A percentile compares a stretch with the other conserved stretches of the same genome.
Conservation (phyloP, 2,329 filamentous ascomycete species). For the Cyphellophora europaea region DNA sequence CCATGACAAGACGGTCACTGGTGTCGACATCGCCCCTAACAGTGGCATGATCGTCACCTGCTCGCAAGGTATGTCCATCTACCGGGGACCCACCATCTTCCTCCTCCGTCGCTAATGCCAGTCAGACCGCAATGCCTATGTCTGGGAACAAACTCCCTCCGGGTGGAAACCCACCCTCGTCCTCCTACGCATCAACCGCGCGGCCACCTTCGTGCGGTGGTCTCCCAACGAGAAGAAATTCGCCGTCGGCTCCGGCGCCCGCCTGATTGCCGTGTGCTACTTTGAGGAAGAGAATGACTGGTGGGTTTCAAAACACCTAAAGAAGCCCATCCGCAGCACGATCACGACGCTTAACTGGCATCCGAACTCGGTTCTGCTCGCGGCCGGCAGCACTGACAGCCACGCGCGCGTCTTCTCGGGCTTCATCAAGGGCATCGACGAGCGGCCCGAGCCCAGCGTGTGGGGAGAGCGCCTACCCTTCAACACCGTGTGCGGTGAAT, state of each 20-base stretch:
- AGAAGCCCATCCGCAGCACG: constrained; percentile 97
- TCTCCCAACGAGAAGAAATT: constrained; percentile 96
- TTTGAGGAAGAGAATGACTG: constrained; percentile 99
- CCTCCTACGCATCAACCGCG: constrained; percentile 90
- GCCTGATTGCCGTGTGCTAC: constrained; percentile 94
- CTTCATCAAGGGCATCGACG: constrained; percentile 92
- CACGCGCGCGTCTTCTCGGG: constrained; percentile 90
- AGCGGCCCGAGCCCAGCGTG: constrained; percentile 70
- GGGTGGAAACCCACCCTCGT: constrained; percentile 97
- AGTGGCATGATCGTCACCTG: constrained; percentile 94
- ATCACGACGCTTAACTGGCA: constrained; percentile 95
- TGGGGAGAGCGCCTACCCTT: constrained; percentile 97
- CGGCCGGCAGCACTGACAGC: constrained; percentile 92
- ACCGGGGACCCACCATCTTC: too few relatives aligned
- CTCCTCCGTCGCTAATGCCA: constrained; percentile 2
- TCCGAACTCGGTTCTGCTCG: constrained; percentile 90
- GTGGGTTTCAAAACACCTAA: constrained; percentile 99
- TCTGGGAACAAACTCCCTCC: constrained; percentile 87
- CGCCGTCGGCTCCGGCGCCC: constrained; percentile 89
- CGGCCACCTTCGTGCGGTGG: constrained; percentile 95
- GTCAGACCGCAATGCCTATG: constrained; percentile 88
- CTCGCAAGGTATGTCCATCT: constrained; percentile 67
- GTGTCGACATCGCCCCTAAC: constrained; percentile 86
- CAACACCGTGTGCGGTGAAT: constrained; percentile 97
- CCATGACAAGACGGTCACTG: constrained; percentile 93